Conservation (phyloP, 2,329 filamentous ascomycete species). For the Fusarium sulawesiense region DNA sequence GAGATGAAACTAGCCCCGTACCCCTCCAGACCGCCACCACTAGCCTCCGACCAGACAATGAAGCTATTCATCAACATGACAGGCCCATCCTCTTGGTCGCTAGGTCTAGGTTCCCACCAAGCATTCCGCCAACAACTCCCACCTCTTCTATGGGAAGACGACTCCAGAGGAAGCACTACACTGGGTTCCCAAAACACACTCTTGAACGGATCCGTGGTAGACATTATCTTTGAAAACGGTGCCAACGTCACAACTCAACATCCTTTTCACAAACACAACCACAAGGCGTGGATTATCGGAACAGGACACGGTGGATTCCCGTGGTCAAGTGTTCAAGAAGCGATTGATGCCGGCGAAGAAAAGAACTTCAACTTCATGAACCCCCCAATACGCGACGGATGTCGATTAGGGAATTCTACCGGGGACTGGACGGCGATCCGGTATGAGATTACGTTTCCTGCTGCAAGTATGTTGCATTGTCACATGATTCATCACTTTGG, state of each 20-base stretch:
- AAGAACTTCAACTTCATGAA: not conserved
- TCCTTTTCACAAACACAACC: not conserved
- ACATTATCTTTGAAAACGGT: not conserved
- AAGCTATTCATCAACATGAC: not conserved
- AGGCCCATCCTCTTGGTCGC: not conserved
- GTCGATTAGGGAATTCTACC: not conserved
- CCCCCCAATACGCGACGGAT: not conserved
- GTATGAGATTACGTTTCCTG: not conserved
- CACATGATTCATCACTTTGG: slow-evolving; percentile 1
- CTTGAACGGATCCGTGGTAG: not conserved
- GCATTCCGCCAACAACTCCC: not conserved
- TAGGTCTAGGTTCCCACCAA: not conserved
- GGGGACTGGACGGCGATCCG: not conserved
- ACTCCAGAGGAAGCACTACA: not conserved
- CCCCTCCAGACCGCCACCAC: not conserved
- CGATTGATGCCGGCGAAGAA: not conserved
- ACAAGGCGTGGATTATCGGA: not conserved
- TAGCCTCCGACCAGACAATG: not conserved
- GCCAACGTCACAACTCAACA: not conserved
- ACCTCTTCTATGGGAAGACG: not conserved
- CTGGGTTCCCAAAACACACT: not conserved
- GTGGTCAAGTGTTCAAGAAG: not conserved
- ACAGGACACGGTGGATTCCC: not conserved
- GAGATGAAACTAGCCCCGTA: not conserved
- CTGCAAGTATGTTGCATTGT: not conserved